Conservation (phyloP, 176 grass and related monocot genomes). For the Zoysia japonica region DNA sequence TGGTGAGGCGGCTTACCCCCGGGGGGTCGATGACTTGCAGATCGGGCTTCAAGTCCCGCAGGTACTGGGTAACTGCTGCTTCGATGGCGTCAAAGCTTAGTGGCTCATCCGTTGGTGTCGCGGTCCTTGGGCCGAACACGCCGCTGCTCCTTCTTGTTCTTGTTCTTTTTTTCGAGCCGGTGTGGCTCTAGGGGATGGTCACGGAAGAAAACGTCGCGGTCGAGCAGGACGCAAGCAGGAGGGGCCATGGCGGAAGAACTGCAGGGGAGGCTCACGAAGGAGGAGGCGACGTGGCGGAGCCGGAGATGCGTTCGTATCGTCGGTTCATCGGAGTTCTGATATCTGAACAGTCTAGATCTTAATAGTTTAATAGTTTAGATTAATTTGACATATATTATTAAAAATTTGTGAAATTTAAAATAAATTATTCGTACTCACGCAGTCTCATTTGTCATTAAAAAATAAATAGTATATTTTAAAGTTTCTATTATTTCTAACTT, state of each 20-base stretch:
- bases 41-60: background rate
- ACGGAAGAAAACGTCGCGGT: background rate
- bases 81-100: background rate
- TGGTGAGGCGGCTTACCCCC: background rate
- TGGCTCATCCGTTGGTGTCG: background rate
- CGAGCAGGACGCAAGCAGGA: conserved; percentile 7
- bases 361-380: too few relatives aligned
- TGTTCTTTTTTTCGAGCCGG: background rate
- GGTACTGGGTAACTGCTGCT: background rate
- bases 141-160: background rate
- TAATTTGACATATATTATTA: too few relatives aligned
- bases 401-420: too few relatives aligned
- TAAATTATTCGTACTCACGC: too few relatives aligned
- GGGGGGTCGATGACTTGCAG: background rate
- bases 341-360: too few relatives aligned
- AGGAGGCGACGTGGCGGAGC: too few relatives aligned
- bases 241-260: background rate
- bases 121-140: background rate
- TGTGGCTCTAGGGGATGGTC: background rate
- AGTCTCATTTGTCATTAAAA: too few relatives aligned
- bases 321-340: too few relatives aligned
- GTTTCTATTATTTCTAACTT: too few relatives aligned
- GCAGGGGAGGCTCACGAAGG: background rate
- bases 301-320: too few relatives aligned
- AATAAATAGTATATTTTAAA: too few relatives aligned